Evolutionary conservation across 306 rosid genomes (phyloP).

Genomic region (Cyamopsis tetragonoloba): DNA sequence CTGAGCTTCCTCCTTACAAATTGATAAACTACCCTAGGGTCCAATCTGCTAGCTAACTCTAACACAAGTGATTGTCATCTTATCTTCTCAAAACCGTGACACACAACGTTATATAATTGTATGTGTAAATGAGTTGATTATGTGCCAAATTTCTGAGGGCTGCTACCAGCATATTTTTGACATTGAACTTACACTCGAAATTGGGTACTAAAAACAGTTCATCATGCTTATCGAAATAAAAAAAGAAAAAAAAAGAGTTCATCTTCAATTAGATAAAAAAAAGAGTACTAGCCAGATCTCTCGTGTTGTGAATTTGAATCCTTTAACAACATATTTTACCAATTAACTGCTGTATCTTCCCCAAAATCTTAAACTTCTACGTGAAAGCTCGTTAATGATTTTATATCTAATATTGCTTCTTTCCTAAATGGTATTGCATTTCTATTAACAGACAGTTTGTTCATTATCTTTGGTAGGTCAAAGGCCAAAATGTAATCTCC

Average conservation of each 20-base stretch:
- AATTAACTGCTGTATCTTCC: not conserved
- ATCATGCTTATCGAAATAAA: too few species aligned
- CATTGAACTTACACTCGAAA: not conserved
- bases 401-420: not conserved
- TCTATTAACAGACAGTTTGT: not conserved
- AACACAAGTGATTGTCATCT: not conserved
- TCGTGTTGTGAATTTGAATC: not conserved
- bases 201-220: not conserved
- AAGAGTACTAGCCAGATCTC: not conserved
- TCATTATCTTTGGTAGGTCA: not conserved
- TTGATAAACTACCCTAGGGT: not conserved
- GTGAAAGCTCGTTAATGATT: not conserved
- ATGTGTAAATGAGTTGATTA: not conserved
- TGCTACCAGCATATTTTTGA: not conserved
- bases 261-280: too few species aligned
- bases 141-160: not conserved
- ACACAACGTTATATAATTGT: not conserved
- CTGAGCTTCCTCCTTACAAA: not conserved
- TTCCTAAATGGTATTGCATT: not conserved
- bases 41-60: not conserved
- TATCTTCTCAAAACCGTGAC: not conserved
- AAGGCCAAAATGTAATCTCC: not conserved
- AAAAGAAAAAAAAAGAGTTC: too few species aligned
- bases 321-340: not conserved
- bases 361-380: not conserved